These are phyloP conservation scores for Calycina marina DNA, from an alignment of 2,329 filamentous ascomycete genomes.

Conservation along the genomic window DNA sequence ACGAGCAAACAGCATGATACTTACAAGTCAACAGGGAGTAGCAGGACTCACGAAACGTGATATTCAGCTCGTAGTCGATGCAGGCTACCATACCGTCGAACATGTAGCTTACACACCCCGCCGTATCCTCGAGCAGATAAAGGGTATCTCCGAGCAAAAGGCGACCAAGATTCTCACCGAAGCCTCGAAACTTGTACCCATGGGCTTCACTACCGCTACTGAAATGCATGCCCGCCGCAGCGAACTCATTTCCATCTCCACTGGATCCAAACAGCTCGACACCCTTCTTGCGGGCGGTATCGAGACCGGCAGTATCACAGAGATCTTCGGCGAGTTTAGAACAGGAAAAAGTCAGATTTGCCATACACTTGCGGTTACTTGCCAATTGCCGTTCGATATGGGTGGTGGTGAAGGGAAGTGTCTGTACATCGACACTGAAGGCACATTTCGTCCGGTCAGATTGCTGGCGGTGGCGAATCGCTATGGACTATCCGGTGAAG, in stretches of 20 bases:
- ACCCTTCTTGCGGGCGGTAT: slow-evolving; percentile 87
- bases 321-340: slow-evolving; percentile 94
- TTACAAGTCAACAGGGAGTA: slow-evolving; percentile 50
- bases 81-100: slow-evolving; percentile 90
- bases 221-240: slow-evolving; percentile 97
- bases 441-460: slow-evolving; percentile 87
- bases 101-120: slow-evolving; percentile 84
- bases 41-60: slow-evolving; percentile 87
- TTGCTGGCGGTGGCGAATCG: slow-evolving; percentile 84
- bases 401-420: slow-evolving; percentile 97
- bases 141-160: slow-evolving; percentile 95
- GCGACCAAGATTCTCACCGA: slow-evolving; percentile 82
- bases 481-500: slow-evolving; percentile 88
- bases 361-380: slow-evolving; percentile 95
- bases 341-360: slow-evolving; percentile 98
- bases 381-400: slow-evolving; percentile 97
- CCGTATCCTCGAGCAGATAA: slow-evolving; percentile 80
- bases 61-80: slow-evolving; percentile 83
- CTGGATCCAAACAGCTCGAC: slow-evolving; percentile 93
- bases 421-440: slow-evolving; percentile 95
- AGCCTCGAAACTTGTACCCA: slow-evolving; percentile 89
- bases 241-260: slow-evolving; percentile 95
- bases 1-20: background rate
- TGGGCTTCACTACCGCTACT: slow-evolving; percentile 97
- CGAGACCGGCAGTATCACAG: slow-evolving; percentile 94